Conservation (phyloP, 331 rosid species). For the Malus hybrid region DNA sequence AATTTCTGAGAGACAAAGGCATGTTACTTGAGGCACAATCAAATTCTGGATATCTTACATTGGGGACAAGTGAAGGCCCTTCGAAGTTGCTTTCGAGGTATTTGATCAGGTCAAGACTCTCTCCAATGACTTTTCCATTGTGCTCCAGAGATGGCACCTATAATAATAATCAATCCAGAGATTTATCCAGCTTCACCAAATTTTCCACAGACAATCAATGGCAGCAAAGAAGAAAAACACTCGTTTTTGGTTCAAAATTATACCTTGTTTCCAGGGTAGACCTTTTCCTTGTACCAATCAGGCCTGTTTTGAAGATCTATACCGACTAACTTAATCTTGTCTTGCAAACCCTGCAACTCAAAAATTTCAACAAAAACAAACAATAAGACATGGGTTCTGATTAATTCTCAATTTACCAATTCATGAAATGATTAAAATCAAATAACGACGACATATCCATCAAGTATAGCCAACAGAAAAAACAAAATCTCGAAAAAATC, state of each 20-base stretch:
- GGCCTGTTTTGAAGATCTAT: slow-evolving; percentile 23
- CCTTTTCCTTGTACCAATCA: slow-evolving; percentile 38
- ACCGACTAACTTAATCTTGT: slow-evolving; percentile 28
- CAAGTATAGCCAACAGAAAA: too few species aligned
- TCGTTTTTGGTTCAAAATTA: background rate
- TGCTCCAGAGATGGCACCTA: slow-evolving; percentile 91
- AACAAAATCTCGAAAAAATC: too few species aligned
- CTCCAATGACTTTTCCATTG: slow-evolving; percentile 72
- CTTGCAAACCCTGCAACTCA: slow-evolving; percentile 27
- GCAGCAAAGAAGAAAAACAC: background rate
- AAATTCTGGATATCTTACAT: slow-evolving; percentile 31
- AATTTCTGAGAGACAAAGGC: background rate
- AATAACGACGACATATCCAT: too few species aligned
- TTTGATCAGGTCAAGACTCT: slow-evolving; percentile 84
- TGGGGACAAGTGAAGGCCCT: slow-evolving; percentile 61
- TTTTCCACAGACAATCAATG: background rate
- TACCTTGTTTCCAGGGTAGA: slow-evolving; percentile 67
- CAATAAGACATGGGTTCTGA: background rate
- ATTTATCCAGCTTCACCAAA: slow-evolving; percentile 1
- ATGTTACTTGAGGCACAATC: background rate
- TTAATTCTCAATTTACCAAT: background rate
- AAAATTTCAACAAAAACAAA: background rate
- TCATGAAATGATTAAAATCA: too few species aligned
- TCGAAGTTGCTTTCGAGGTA: slow-evolving; percentile 68
- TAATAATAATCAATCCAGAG: background rate